These are phyloP conservation scores for Zygosaccharomyces pseudobailii DNA, from an alignment of 1,139 yeast species.

Conservation along the genomic window DNA sequence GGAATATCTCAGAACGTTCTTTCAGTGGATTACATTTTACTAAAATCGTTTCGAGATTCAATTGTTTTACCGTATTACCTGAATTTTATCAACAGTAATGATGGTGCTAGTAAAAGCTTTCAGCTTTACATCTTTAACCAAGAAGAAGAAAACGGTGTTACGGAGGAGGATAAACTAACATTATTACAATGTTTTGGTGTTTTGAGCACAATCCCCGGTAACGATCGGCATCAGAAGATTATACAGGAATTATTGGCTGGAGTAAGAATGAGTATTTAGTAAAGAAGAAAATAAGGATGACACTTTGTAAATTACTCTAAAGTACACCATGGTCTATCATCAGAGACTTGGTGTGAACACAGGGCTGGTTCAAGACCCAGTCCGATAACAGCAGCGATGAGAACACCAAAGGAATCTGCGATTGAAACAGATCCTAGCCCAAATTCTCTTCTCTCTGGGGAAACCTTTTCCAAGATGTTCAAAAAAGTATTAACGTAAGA, in stretches of 20 bases:
- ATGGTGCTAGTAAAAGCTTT: slow-evolving; percentile 31
- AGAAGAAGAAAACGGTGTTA: slow-evolving; percentile 32
- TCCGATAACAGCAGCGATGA: slow-evolving; percentile 72
- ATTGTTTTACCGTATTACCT: slow-evolving; percentile 48
- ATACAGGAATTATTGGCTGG: slow-evolving; percentile 43
- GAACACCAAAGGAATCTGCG: slow-evolving; percentile 86
- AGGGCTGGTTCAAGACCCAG: slow-evolving; percentile 67
- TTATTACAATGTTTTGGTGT: slow-evolving; percentile 55
- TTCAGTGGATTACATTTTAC: slow-evolving; percentile 32
- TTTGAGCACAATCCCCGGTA: slow-evolving; percentile 46
- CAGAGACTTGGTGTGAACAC: slow-evolving; percentile 62
- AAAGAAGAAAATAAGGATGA: background rate
- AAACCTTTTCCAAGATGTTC: slow-evolving; percentile 63
- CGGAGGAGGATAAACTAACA: slow-evolving; percentile 36
- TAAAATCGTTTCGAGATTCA: slow-evolving; percentile 45
- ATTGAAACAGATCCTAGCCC: slow-evolving; percentile 92
- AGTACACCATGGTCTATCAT: slow-evolving; percentile 64
- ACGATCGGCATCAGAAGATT: slow-evolving; percentile 49
- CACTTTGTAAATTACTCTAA: slow-evolving; percentile 23
- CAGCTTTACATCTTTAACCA: slow-evolving; percentile 32
- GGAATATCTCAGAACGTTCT: slow-evolving; percentile 35
- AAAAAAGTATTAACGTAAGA: slow-evolving; percentile 86
- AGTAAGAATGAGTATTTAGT: slow-evolving; percentile 32
- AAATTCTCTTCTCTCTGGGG: slow-evolving; percentile 62
- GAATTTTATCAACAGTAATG: slow-evolving; percentile 32